A percentile compares a stretch with the other conserved stretches of the same genome.
phyloP scores from a whole-genome alignment of 139 green algal species.

The Yamagishiella unicocca region DNA sequence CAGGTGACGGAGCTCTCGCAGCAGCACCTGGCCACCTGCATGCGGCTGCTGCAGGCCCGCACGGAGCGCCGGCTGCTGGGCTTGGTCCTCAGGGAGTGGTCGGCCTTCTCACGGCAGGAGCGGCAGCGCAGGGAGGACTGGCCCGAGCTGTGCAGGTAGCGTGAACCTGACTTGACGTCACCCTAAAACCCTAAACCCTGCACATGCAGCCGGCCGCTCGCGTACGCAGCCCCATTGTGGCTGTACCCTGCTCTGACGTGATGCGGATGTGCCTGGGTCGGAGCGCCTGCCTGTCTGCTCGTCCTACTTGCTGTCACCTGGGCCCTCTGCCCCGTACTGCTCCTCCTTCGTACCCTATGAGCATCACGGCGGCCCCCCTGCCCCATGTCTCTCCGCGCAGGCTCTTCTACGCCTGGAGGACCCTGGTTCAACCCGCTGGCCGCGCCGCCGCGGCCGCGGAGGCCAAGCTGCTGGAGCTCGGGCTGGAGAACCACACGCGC shows the following conservation, averaged over 20 bases:
- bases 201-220: no score
- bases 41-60: conserved; percentile 9
- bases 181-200: no score
- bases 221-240: no score
- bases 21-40: not conserved
- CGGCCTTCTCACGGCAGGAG: not conserved
- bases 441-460: conserved; percentile 15
- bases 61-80: not conserved
- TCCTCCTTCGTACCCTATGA: no score
- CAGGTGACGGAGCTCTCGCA: not conserved
- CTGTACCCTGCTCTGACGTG: no score
- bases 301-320: no score
- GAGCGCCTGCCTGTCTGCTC: not conserved
- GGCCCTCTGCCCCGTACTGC: no score
- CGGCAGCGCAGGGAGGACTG: conserved; percentile 30
- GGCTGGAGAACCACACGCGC: no score
- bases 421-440: conserved; percentile 2
- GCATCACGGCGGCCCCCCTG: no score
- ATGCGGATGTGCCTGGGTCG: not conserved
- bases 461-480: not conserved
- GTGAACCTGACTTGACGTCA: no score
- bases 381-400: no score
- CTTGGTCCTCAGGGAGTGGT: not conserved
- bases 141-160: conserved; percentile 30
- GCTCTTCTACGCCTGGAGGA: conserved; percentile 15